Base-by-base conservation (phyloP, 495 filamentous ascomycete genomes). In the Daldinia grandis region DNA sequence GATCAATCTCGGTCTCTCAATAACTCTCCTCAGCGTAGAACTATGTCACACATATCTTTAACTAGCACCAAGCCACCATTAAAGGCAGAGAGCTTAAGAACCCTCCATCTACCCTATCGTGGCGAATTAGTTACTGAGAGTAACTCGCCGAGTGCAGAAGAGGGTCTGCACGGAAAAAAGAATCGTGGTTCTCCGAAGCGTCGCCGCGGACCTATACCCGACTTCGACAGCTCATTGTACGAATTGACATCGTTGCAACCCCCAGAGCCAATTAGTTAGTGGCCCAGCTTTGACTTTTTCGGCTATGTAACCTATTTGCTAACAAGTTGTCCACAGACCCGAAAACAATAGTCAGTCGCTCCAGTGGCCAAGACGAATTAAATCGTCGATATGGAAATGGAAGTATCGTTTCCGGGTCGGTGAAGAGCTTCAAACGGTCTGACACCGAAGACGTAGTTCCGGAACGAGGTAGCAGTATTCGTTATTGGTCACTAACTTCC, bases 401-500 rank as follows among this genome's bases (percentile, higher is more conserved):
- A 62, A 78, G 75, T 37, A 42, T 64, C 15, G 55, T 68, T 17
- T 74, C 73, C 9, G 31, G 68, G n/a, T 66, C 71, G 15, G 37
- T 5, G 33, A 67, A 57, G 50, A 71, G 69, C n/a, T 55, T 30
- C 28, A 66, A 56, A 15, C 62, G 68, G 33, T 66, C 31, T 31
- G 76, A 75, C 5, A 66, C 74, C 24, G 61, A 71, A 24, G 77
- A 76, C 31, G 42, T 59, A 4, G 28, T 74, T 10, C 74, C 75
- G 4, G 60, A 74, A n/a, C 73, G 68, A 25, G 76, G 72, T 21
- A 79, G 79, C 60, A 80, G 76, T 58, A 55, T 76, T 31, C 80
- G 80, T 19, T 76, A 74, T 9, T 81, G 73, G 75, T 84, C 82
- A 14, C 63, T 78, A 10, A 82, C 80, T 2, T 84, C 81, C 0